Percentiles rank a stretch among this genome's conserved stretches.
phyloP scores from a whole-genome alignment of 371 early-diverging fungal species.

The Mucor irregularis region DNA sequence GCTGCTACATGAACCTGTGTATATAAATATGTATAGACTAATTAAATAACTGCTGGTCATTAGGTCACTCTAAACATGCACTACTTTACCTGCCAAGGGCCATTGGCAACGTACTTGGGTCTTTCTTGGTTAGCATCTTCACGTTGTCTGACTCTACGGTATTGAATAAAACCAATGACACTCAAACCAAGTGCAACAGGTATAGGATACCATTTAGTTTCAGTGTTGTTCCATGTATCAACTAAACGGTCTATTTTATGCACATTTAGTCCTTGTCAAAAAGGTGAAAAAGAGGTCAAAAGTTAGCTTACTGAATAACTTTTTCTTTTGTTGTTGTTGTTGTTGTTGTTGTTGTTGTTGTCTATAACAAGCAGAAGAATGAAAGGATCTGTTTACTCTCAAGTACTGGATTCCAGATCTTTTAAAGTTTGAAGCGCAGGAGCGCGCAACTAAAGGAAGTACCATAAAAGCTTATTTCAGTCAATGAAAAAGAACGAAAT shows the following conservation, averaged over 20 bases:
- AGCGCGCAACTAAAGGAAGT: too few species aligned
- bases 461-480: too few species aligned
- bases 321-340: too few species aligned
- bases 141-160: constrained; percentile 47
- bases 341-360: too few species aligned
- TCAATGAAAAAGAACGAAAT: too few species aligned
- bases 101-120: constrained; percentile 58
- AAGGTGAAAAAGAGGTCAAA: not conserved
- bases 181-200: constrained; percentile 80
- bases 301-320: too few species aligned
- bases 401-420: too few species aligned
- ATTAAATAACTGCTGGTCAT: not conserved
- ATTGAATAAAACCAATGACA: constrained; percentile 72
- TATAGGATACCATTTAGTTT: constrained; percentile 74
- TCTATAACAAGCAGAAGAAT: too few species aligned
- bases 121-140: constrained; percentile 27
- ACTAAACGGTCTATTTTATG: constrained; percentile 22
- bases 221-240: constrained; percentile 58
- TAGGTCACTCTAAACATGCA: not conserved
- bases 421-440: too few species aligned
- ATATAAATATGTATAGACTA: not conserved
- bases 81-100: constrained; percentile 80
- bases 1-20: constrained; percentile 82
- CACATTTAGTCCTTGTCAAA: too few species aligned
- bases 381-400: too few species aligned